Conservation (phyloP, 768 basidiomycete genomes). For the Auricularia cornea region DNA sequence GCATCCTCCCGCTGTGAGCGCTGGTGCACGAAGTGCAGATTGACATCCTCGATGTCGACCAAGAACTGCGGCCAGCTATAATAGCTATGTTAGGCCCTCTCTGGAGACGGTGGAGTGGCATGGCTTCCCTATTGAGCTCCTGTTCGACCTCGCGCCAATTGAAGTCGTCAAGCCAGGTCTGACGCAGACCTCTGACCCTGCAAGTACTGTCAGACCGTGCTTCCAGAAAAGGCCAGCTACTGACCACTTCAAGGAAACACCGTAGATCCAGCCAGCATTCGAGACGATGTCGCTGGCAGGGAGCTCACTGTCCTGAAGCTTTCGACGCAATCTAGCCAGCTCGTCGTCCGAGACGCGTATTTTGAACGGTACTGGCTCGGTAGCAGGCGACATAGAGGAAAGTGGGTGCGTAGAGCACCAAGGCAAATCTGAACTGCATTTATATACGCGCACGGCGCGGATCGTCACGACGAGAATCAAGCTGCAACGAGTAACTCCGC, state of each 20-base stretch:
- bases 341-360: background rate
- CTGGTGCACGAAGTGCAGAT: slow-evolving; percentile 11
- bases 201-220: no score
- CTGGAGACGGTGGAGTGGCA: background rate
- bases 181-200: background rate
- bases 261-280: background rate
- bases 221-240: no score
- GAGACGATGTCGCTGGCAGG: background rate
- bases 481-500: no score
- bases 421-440: no score
- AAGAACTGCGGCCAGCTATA: background rate
- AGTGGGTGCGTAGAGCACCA: no score
- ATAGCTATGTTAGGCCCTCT: no score
- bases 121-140: slow-evolving; percentile 1
- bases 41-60: slow-evolving; percentile 3
- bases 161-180: slow-evolving; percentile 1
- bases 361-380: background rate
- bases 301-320: background rate
- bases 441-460: no score
- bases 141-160: slow-evolving; percentile 7
- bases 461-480: no score
- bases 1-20: slow-evolving; percentile 3
- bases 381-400: background rate
- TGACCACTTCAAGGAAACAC: background rate
- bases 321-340: background rate